Evolutionary conservation across 352 stramenopile genomes (phyloP).

Genomic region (Globisporangium camurandrum): DNA sequence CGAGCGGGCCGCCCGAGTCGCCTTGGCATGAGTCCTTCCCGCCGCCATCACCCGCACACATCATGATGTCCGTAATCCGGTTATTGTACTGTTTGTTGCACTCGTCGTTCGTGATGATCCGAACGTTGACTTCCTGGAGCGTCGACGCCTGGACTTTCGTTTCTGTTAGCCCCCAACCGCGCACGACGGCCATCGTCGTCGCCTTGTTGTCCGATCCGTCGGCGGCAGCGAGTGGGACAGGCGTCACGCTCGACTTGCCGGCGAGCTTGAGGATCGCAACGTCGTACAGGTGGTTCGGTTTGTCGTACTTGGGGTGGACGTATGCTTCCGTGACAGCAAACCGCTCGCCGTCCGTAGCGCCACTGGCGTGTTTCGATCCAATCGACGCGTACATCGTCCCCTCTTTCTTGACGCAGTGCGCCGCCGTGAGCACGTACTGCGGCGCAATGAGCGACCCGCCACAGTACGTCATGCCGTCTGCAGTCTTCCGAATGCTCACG

Average conservation of each 20-base stretch:
- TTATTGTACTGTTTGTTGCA: constrained; percentile 52
- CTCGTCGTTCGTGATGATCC: constrained; percentile 44
- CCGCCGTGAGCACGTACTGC: constrained; percentile 66
- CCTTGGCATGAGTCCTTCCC: constrained; percentile 58
- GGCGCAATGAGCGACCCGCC: constrained; percentile 53
- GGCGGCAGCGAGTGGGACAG: constrained; percentile 23
- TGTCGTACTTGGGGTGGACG: constrained; percentile 49
- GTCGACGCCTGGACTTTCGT: constrained; percentile 23
- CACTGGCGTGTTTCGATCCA: constrained; percentile 33
- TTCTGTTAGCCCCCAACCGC: constrained; percentile 55
- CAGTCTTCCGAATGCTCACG: constrained; percentile 40
- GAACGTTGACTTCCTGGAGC: constrained; percentile 49
- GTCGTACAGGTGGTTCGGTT: constrained; percentile 42
- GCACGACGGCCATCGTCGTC: constrained; percentile 41
- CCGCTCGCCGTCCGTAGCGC: constrained; percentile 33
- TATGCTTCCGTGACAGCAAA: constrained; percentile 34
- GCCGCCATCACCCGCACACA: constrained; percentile 41
- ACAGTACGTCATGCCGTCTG: constrained; percentile 41
- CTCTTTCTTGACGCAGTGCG: constrained; percentile 51
- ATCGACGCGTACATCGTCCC: constrained; percentile 41
- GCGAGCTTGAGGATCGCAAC: constrained; percentile 53
- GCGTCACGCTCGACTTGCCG: constrained; percentile 20
- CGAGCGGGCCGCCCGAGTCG: constrained; percentile 57
- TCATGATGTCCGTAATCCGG: constrained; percentile 52
- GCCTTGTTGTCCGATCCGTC: constrained; percentile 46